These are phyloP conservation scores for Microthlaspi erraticum DNA, from an alignment of 345 rosid species.

Conservation along the genomic window DNA sequence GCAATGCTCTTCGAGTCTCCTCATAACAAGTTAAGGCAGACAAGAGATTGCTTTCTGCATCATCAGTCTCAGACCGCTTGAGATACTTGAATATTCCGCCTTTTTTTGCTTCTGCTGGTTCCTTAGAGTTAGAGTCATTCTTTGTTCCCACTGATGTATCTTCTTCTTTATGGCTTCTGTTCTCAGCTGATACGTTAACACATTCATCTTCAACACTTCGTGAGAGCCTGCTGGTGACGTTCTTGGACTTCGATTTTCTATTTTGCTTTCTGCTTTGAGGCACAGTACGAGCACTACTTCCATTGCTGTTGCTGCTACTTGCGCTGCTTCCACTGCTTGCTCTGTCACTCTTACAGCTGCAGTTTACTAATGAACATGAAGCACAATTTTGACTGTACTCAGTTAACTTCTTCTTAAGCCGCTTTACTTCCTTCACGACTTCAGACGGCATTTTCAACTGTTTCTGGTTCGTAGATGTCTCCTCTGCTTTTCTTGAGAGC, in stretches of 20 bases:
- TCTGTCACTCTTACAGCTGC: conserved; percentile 93
- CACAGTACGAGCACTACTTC: conserved; percentile 47
- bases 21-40: conserved; percentile 73
- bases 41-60: conserved; percentile 68
- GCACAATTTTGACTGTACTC: conserved; percentile 65
- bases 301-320: conserved; percentile 76
- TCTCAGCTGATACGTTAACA: conserved; percentile 42
- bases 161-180: conserved; percentile 34
- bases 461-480: conserved; percentile 50
- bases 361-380: conserved; percentile 84
- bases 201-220: conserved; percentile 48
- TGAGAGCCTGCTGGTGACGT: conserved; percentile 32
- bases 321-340: conserved; percentile 95
- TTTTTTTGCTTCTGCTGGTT: conserved; percentile 43
- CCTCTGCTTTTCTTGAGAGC: conserved; percentile 48
- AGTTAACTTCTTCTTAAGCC: conserved; percentile 80
- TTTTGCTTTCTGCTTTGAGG: conserved; percentile 64
- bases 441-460: conserved; percentile 79
- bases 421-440: conserved; percentile 84
- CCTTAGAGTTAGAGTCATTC: conserved; percentile 44
- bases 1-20: conserved; percentile 75
- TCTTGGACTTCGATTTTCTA: conserved; percentile 56
- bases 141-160: conserved; percentile 32
- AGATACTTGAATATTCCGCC: conserved; percentile 93
- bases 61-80: conserved; percentile 50